Conservation (phyloP, 108 stramenopile genomes). For the Stephanodiscus triporus region DNA sequence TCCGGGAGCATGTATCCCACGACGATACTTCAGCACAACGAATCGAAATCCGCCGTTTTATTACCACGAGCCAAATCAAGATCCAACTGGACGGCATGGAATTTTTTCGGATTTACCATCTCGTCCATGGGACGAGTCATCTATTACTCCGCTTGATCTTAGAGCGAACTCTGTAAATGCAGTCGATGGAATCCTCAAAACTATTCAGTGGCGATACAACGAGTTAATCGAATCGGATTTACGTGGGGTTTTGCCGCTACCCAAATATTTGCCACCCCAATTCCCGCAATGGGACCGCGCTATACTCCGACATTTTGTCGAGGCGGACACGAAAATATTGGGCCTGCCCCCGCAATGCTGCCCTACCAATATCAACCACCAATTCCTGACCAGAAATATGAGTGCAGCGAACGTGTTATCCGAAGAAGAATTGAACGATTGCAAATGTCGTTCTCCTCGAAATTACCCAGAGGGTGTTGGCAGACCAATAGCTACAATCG, state of each 20-base stretch:
- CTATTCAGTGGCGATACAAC: conserved; percentile 33
- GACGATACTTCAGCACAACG: conserved; percentile 43
- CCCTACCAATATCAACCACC: conserved; percentile 31
- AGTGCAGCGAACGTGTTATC: conserved; percentile 35
- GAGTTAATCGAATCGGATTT: conserved; percentile 39
- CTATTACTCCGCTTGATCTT: conserved; percentile 30
- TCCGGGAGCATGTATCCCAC: conserved; percentile 32
- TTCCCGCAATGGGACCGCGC: conserved; percentile 53
- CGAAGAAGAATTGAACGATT: conserved; percentile 42
- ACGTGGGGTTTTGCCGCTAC: conserved; percentile 9
- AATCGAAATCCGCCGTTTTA: conserved; percentile 22
- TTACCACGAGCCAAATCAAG: conserved; percentile 40
- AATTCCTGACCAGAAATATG: conserved; percentile 38
- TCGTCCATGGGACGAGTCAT: conserved; percentile 9
- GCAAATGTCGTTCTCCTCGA: conserved; percentile 45
- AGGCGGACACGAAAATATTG: conserved; percentile 14
- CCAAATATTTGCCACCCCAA: conserved; percentile 50
- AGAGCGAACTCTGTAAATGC: neutral
- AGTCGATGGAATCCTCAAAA: conserved; percentile 11
- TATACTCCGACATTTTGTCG: conserved; percentile 33
- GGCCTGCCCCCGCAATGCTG: conserved; percentile 51
- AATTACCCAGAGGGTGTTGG: conserved; percentile 35
- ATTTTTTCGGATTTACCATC: conserved; percentile 12
- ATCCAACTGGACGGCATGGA: conserved; percentile 24
- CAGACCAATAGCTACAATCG: conserved; percentile 35